These are phyloP conservation scores for Abelmoschus esculentus DNA, from an alignment of 345 rosid species.

Conservation along the genomic window DNA sequence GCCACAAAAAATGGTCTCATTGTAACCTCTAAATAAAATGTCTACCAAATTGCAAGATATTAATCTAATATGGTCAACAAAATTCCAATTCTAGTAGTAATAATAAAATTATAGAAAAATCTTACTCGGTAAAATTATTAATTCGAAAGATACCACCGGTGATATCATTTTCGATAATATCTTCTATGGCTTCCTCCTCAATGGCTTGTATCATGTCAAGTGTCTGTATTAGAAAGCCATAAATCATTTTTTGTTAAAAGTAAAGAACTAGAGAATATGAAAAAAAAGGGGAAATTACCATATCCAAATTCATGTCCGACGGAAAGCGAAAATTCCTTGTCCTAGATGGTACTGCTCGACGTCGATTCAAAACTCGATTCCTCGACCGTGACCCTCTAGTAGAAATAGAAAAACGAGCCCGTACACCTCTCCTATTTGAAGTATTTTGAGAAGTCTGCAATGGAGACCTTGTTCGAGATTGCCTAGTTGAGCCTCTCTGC, in stretches of 20 bases:
- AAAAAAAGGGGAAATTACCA: conserved; percentile 33
- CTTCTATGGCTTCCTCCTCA: conserved; percentile 63
- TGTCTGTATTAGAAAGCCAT: conserved; percentile 41
- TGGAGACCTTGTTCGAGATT: conserved; percentile 31
- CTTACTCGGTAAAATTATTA: conserved; percentile 87
- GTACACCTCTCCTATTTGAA: conserved; percentile 43
- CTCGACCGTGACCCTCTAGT: conserved; percentile 43
- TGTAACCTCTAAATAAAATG: not conserved
- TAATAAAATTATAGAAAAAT: conserved; percentile 5
- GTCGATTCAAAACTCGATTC: conserved; percentile 34
- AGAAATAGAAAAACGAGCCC: conserved; percentile 30
- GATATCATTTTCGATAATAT: conserved; percentile 38
- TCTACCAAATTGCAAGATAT: not conserved
- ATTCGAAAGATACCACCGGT: conserved; percentile 32
- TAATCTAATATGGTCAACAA: no score
- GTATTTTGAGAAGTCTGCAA: conserved; percentile 31
- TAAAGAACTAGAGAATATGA: not conserved
- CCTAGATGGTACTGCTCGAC: conserved; percentile 33
- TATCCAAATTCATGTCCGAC: conserved; percentile 37
- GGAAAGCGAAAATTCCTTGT: conserved; percentile 40
- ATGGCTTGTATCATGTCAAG: conserved; percentile 68
- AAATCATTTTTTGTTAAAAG: conserved; percentile 6
- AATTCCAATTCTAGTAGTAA: not conserved
- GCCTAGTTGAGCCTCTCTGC: conserved; percentile 35
- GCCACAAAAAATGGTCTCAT: not conserved